Evolutionary conservation across 306 rosid genomes (phyloP).

Genomic region (Corylus americana): DNA sequence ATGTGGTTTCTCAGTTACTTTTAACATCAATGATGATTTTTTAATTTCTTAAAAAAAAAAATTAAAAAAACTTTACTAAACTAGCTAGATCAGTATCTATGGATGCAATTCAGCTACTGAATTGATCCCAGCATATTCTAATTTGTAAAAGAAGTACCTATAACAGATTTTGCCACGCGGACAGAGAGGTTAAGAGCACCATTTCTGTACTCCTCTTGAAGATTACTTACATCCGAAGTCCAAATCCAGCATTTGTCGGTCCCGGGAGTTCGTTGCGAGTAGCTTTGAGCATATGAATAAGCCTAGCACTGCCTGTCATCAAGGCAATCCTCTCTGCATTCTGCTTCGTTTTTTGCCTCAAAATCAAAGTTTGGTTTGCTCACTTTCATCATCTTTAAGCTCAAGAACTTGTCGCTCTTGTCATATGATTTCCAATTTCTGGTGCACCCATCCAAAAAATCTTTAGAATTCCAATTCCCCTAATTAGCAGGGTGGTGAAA

Average conservation of each 20-base stretch:
- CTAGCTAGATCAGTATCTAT: background rate
- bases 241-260: constrained; percentile 18
- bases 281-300: constrained; percentile 23
- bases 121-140: background rate
- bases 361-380: background rate
- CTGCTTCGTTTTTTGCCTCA: background rate
- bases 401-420: constrained; percentile 13
- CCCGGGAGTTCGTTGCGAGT: background rate
- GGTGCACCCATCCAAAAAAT: background rate
- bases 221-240: constrained; percentile 9
- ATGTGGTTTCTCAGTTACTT: too few relatives aligned
- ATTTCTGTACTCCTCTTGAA: constrained; percentile 16
- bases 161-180: constrained; percentile 24
- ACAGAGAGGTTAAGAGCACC: constrained; percentile 5
- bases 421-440: too few relatives aligned
- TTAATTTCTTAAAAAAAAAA: background rate
- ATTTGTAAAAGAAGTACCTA: constrained; percentile 30
- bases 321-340: constrained; percentile 29
- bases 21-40: too few relatives aligned
- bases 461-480: background rate
- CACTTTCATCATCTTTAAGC: constrained; percentile 17
- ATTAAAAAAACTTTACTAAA: background rate
- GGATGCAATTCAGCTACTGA: background rate
- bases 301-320: constrained; percentile 21
- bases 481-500: too few relatives aligned